Conservation (phyloP, 2,329 filamentous ascomycete genomes). For the Colletotrichum zoysiae region DNA sequence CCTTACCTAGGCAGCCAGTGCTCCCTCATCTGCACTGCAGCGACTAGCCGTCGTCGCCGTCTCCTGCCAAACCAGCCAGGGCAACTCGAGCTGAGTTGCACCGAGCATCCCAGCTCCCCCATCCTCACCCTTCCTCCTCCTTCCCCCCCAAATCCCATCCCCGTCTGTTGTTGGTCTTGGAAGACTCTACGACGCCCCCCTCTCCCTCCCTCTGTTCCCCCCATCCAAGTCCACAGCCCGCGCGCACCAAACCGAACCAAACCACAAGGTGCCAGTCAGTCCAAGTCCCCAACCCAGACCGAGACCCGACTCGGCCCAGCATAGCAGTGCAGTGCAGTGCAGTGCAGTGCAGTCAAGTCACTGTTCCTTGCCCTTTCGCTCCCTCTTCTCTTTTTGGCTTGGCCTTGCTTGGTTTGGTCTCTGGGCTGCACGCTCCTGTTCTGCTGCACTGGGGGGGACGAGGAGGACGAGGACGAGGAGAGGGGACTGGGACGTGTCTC, state of each 20-base stretch:
- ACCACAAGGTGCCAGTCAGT: conserved; percentile 34
- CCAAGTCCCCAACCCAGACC: conserved; percentile 27
- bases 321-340: conserved; percentile 5
- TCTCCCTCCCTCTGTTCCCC: conserved; percentile 1
- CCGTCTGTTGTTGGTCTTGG: conserved; percentile 6
- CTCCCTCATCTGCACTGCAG: conserved; percentile 22
- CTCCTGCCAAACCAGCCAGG: conserved; percentile 2
- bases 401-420: conserved; percentile 30
- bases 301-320: conserved; percentile 12
- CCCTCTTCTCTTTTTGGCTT: conserved; percentile 32
- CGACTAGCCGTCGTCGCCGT: conserved; percentile 4
- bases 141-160: neutral
- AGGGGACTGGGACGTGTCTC: conserved; percentile 34
- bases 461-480: too few species aligned
- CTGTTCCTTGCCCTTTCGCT: conserved; percentile 29
- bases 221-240: conserved; percentile 32
- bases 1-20: conserved; percentile 25
- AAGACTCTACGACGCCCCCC: conserved; percentile 1
- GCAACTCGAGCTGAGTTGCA: conserved; percentile 28
- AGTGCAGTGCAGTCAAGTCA: conserved; percentile 26
- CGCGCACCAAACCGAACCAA: conserved; percentile 24
- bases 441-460: neutral
- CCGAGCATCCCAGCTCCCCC: conserved; percentile 28
- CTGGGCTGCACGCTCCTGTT: conserved; percentile 38
- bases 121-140: conserved; percentile 14